These are phyloP conservation scores for Pochonia chlamydosporia DNA, from an alignment of 2,329 filamentous ascomycete species.

Conservation along the genomic window DNA sequence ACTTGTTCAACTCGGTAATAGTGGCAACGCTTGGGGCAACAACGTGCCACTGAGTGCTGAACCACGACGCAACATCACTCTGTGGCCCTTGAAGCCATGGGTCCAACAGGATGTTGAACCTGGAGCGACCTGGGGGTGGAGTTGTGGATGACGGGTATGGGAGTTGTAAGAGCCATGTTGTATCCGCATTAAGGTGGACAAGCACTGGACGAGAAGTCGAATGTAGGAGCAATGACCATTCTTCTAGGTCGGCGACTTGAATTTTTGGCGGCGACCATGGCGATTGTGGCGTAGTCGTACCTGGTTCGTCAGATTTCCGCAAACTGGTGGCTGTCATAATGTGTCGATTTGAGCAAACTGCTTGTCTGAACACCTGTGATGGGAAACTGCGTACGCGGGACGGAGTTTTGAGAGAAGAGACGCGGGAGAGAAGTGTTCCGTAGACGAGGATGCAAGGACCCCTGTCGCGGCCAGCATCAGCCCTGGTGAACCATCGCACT, in stretches of 20 bases:
- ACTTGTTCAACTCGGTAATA: slow-evolving; percentile 47
- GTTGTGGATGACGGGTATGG: slow-evolving; percentile 43
- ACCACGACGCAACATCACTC: slow-evolving; percentile 58
- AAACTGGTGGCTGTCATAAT: background rate
- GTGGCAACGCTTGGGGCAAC: slow-evolving; percentile 46
- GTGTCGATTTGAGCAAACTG: no score
- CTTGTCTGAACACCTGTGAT: no score
- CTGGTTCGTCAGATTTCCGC: background rate
- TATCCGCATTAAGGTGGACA: slow-evolving; percentile 62
- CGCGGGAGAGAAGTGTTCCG: no score
- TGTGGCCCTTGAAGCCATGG: slow-evolving; percentile 60
- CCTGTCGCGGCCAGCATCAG: no score
- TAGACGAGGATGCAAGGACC: no score
- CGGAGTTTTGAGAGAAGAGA: background rate
- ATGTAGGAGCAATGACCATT: slow-evolving; percentile 16
- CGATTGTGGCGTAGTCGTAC: background rate
- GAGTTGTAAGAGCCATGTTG: slow-evolving; percentile 61
- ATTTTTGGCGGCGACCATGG: background rate
- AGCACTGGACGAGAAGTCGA: slow-evolving; percentile 35
- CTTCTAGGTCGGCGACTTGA: slow-evolving; percentile 12
- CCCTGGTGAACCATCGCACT: no score
- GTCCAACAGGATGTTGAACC: slow-evolving; percentile 61
- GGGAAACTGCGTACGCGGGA: background rate
- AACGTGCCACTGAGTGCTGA: slow-evolving; percentile 60
- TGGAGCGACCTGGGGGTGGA: slow-evolving; percentile 38